Conservation (phyloP, 2,329 filamentous ascomycete species). For the Diaporthe citrichinensis region DNA sequence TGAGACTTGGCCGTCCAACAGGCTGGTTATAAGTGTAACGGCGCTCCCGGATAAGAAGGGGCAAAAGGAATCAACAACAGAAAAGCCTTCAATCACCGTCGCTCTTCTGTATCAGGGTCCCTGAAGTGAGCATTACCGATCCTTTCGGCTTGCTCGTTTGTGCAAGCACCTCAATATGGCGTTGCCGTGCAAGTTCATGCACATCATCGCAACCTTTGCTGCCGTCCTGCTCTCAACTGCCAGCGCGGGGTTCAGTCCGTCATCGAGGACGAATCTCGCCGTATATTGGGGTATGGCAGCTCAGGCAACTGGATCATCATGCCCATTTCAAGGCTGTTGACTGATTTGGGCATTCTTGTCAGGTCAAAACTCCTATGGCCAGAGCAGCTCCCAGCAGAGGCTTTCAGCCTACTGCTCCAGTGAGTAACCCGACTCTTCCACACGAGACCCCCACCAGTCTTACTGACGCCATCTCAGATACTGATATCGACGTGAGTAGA, state of each 20-base stretch:
- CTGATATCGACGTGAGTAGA: constrained; percentile 60
- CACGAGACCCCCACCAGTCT: not conserved
- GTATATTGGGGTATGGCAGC: constrained; percentile 74
- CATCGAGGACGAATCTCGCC: constrained; percentile 68
- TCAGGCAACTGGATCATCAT: constrained; percentile 25
- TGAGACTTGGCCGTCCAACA: constrained; percentile 4
- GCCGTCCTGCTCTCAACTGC: constrained; percentile 47
- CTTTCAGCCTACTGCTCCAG: constrained; percentile 72
- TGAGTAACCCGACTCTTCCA: constrained; percentile 52
- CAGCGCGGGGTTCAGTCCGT: constrained; percentile 60
- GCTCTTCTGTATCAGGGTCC: not conserved
- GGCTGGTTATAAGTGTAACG: constrained; percentile 29
- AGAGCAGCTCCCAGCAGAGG: constrained; percentile 65
- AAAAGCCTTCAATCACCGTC: not conserved
- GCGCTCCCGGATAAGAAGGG: not conserved
- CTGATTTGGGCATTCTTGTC: not conserved
- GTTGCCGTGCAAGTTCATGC: not conserved
- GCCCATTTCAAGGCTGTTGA: not conserved
- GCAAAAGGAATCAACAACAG: not conserved
- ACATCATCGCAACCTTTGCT: constrained; percentile 1
- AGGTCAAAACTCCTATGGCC: constrained; percentile 73
- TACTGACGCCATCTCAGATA: constrained; percentile 50
- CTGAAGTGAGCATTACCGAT: too few relatives aligned
- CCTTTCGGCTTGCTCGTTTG: not conserved
- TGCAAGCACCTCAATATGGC: constrained; percentile 25